phyloP scores from a whole-genome alignment of 108 stramenopile genomes.

The Skeletonema tropicum region DNA sequence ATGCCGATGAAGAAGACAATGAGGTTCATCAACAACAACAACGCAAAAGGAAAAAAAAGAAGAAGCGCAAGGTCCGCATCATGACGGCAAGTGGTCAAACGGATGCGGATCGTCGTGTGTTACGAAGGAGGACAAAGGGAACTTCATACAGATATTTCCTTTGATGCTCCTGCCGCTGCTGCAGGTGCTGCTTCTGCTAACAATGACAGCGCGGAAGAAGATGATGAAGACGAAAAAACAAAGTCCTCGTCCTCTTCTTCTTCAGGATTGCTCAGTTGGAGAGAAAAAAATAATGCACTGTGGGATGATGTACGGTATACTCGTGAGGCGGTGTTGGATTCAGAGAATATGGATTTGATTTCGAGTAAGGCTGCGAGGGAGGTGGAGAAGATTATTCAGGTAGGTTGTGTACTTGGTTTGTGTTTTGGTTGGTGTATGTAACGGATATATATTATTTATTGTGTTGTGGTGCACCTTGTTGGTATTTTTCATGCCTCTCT shows the following conservation, averaged over 20 bases:
- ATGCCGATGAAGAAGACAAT: neutral
- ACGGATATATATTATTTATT: neutral
- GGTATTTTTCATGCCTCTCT: neutral
- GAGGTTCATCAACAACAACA: neutral
- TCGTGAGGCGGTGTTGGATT: slow-evolving; percentile 88
- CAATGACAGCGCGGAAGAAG: slow-evolving; percentile 21
- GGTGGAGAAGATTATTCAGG: slow-evolving; percentile 79
- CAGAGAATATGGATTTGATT: slow-evolving; percentile 79
- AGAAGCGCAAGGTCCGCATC: neutral
- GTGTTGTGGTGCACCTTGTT: slow-evolving; percentile 7
- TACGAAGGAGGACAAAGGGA: slow-evolving; percentile 59
- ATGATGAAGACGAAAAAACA: slow-evolving; percentile 18
- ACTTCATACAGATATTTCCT: slow-evolving; percentile 40
- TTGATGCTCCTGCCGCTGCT: slow-evolving; percentile 15
- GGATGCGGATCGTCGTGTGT: slow-evolving; percentile 70
- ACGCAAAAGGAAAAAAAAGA: neutral
- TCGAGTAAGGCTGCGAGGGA: slow-evolving; percentile 61
- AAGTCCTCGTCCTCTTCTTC: neutral
- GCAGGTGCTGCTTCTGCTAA: slow-evolving; percentile 1
- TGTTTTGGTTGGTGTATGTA: slow-evolving; percentile 62
- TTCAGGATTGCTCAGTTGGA: slow-evolving; percentile 11
- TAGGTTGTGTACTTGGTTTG: slow-evolving; percentile 60
- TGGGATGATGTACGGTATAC: slow-evolving; percentile 74
- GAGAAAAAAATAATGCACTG: slow-evolving; percentile 75
- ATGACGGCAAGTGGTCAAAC: slow-evolving; percentile 50